A percentile compares a stretch with the other conserved stretches of the same genome.
phyloP scores from a whole-genome alignment of 257 asterid species.

The Solanum piurae region DNA sequence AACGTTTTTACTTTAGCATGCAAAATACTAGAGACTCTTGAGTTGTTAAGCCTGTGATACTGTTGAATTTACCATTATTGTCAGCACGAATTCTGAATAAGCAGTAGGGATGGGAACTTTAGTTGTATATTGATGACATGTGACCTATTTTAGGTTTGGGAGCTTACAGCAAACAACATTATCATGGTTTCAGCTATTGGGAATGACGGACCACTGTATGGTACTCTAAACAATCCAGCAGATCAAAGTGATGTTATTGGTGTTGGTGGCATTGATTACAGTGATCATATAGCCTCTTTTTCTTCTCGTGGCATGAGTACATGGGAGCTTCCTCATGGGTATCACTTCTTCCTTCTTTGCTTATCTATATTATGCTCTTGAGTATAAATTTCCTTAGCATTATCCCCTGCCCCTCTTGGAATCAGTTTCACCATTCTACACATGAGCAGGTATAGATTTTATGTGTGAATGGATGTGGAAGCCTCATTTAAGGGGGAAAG shows the following conservation, averaged over 20 bases:
- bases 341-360: constrained; percentile 12
- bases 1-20: background rate
- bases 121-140: background rate
- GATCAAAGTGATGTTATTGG: constrained; percentile 99
- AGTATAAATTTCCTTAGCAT: background rate
- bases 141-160: constrained; percentile 66
- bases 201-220: constrained; percentile 97
- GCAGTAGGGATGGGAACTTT: background rate
- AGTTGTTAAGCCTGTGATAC: background rate
- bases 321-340: constrained; percentile 99
- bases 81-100: background rate
- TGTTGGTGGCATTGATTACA: constrained; percentile 99
- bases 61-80: background rate
- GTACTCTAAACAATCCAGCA: constrained; percentile 97
- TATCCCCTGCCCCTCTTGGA: background rate
- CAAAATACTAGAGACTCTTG: background rate
- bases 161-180: constrained; percentile 88
- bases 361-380: background rate
- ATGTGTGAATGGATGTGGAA: background rate
- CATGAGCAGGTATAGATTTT: background rate
- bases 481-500: background rate
- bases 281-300: constrained; percentile 95
- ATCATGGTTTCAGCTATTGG: constrained; percentile 99
- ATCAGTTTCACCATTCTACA: background rate
- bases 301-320: constrained; percentile 99